Evolutionary conservation across 768 basidiomycete species (phyloP).

Genomic region (Stropharia rugosoannulata): DNA sequence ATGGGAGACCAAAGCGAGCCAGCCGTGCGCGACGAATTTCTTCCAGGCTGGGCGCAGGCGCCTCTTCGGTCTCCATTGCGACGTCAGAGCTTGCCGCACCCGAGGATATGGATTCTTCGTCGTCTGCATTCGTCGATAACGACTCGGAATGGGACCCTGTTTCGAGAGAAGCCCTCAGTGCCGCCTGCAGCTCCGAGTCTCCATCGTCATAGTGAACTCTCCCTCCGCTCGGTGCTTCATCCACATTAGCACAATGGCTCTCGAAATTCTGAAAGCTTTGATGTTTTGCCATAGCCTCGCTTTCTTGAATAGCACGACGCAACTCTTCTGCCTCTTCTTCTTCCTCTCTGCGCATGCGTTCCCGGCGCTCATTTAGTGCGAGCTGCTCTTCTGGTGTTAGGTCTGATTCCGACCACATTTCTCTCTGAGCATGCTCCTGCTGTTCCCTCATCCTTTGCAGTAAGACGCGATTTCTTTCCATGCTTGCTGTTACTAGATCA

Average conservation of each 20-base stretch:
- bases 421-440: slow-evolving; percentile 66
- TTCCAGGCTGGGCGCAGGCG: slow-evolving; percentile 51
- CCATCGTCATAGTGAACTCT: slow-evolving; percentile 70
- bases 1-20: slow-evolving; percentile 58
- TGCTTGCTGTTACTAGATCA: slow-evolving; percentile 66
- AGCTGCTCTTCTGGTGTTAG: slow-evolving; percentile 29
- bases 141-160: slow-evolving; percentile 43
- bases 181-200: slow-evolving; percentile 85
- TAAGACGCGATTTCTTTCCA: slow-evolving; percentile 59
- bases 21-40: slow-evolving; percentile 65
- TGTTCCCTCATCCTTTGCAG: slow-evolving; percentile 64
- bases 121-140: slow-evolving; percentile 13
- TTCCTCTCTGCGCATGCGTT: slow-evolving; percentile 29
- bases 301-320: slow-evolving; percentile 60
- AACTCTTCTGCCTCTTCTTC: slow-evolving; percentile 62
- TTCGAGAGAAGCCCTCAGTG: slow-evolving; percentile 80
- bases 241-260: background rate
- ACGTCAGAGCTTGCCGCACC: slow-evolving; percentile 29
- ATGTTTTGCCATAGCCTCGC: slow-evolving; percentile 41
- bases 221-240: background rate
- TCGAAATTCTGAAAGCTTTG: slow-evolving; percentile 4
- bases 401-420: slow-evolving; percentile 45
- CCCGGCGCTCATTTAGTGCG: slow-evolving; percentile 30
- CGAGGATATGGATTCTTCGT: slow-evolving; percentile 33
- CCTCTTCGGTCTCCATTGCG: background rate